Evolutionary conservation across 2,329 filamentous ascomycete genomes (phyloP), one percentile per base, ranked within the genome.

Genomic region (Colletotrichum abscissum): DNA sequence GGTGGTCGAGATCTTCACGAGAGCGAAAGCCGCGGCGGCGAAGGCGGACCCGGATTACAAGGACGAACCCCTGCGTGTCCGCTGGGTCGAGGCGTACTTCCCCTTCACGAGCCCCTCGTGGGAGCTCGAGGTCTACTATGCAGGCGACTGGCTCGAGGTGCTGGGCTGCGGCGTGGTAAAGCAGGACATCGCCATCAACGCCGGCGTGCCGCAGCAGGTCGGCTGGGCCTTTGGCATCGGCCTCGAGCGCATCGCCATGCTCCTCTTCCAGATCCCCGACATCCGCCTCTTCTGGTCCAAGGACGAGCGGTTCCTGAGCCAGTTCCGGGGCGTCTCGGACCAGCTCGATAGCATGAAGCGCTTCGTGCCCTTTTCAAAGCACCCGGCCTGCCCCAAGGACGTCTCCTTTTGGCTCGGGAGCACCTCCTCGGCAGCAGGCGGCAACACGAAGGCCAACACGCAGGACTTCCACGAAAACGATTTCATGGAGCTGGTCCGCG

Each of bases 61-160:
- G 24, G 87, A 91, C 63, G 93, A 97, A 79, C 94, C 95, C 5
- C 86, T 98, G 52, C 92, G 91, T 77, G 92, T 98, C 78, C 91
- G 97, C 76, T 99, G 97, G 97, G 92, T 98, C 8, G 96, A 98
- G 82, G 95, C 97, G 1, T 98, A 97, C 84, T 99, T 99, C 84
- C 97, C 97, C 52, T 98, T 98, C 81, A 99, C 97, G 0, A 95
- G 92, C 71, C 97, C 97, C 0, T 97, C 93, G 7, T 99, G 95
- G 94, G 97, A 99, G 82, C 89, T 99, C 28, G 97, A 99, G 81
- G 95, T 99, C 11, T 95, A 94, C 86, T 98, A 96, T 90, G 92
- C 93, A 77, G 95, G 94, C 35, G 94, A 97, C 81, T 99, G 97
- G 97, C 91, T 99, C 42, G 97, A 99, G 84, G 92, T 98, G 5